phyloP scores from a whole-genome alignment of 169 alveolate species.

The Cryptosporidium parvum region DNA sequence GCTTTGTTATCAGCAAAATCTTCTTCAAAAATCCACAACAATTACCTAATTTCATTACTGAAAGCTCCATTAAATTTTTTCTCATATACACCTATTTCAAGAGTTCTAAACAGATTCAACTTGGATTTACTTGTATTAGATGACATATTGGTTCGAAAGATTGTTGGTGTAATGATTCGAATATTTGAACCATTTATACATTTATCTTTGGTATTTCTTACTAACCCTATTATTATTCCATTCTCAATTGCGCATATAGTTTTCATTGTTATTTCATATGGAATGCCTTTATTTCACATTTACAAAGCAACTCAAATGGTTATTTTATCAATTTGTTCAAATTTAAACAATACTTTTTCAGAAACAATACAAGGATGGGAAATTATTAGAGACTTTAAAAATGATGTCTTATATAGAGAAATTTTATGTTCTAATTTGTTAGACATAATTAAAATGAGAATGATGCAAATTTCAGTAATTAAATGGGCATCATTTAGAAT shows the following conservation, averaged over 20 bases:
- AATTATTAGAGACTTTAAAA: constrained; percentile 16
- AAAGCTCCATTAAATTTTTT: constrained; percentile 28
- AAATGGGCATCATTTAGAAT: constrained; percentile 45
- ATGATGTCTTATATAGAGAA: background rate
- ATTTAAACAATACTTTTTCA: constrained; percentile 1
- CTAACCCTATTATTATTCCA: background rate
- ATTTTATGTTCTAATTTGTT: background rate
- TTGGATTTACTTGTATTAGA: constrained; percentile 32
- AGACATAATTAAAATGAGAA: background rate
- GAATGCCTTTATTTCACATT: background rate
- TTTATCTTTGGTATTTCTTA: background rate
- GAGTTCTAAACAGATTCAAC: constrained; percentile 31
- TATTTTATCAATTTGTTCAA: constrained; percentile 14
- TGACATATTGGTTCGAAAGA: constrained; percentile 19
- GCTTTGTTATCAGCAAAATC: constrained; percentile 10
- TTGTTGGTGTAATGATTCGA: constrained; percentile 42
- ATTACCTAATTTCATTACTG: constrained; percentile 19
- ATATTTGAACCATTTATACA: constrained; percentile 37
- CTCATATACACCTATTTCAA: constrained; percentile 36
- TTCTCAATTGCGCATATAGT: background rate
- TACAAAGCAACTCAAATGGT: constrained; percentile 22
- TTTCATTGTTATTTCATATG: constrained; percentile 12
- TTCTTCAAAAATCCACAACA: constrained; percentile 5
- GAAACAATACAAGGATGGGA: constrained; percentile 4
- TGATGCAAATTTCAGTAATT: constrained; percentile 1